phyloP scores from a whole-genome alignment of 768 basidiomycete genomes.

The Xerocomellus dryophilus region DNA sequence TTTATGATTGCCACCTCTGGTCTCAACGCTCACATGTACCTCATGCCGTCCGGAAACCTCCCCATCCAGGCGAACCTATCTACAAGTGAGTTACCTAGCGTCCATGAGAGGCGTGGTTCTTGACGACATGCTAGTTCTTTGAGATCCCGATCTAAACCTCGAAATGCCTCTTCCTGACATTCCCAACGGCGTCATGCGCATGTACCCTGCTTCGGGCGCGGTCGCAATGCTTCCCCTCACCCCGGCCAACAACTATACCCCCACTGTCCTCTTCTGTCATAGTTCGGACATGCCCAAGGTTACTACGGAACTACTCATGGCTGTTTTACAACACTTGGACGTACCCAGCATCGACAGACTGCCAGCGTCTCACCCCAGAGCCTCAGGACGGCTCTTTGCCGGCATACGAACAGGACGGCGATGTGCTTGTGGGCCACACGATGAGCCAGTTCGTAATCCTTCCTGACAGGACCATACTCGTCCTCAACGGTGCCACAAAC shows the following conservation, averaged over 20 bases:
- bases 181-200: constrained; percentile 71
- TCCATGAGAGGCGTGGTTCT: not conserved
- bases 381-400: constrained; percentile 63
- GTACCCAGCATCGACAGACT: constrained; percentile 65
- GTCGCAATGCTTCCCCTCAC: constrained; percentile 89
- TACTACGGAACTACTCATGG: constrained; percentile 76
- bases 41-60: constrained; percentile 71
- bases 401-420: constrained; percentile 67
- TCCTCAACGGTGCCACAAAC: constrained; percentile 79
- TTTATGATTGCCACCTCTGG: constrained; percentile 74
- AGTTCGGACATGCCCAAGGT: constrained; percentile 73
- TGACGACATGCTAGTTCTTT: constrained; percentile 36
- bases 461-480: constrained; percentile 69
- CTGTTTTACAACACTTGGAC: constrained; percentile 74
- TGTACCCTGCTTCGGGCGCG: constrained; percentile 89
- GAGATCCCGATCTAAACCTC: constrained; percentile 51
- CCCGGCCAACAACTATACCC: constrained; percentile 82
- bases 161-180: constrained; percentile 68
- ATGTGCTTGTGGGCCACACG: constrained; percentile 69
- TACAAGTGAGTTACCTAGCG: constrained; percentile 48
- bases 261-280: constrained; percentile 87
- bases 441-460: constrained; percentile 93
- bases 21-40: constrained; percentile 69
- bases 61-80: constrained; percentile 78
- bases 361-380: constrained; percentile 85